Conservation (phyloP, 108 stramenopile genomes). For the Nitzschia inconspicua region DNA sequence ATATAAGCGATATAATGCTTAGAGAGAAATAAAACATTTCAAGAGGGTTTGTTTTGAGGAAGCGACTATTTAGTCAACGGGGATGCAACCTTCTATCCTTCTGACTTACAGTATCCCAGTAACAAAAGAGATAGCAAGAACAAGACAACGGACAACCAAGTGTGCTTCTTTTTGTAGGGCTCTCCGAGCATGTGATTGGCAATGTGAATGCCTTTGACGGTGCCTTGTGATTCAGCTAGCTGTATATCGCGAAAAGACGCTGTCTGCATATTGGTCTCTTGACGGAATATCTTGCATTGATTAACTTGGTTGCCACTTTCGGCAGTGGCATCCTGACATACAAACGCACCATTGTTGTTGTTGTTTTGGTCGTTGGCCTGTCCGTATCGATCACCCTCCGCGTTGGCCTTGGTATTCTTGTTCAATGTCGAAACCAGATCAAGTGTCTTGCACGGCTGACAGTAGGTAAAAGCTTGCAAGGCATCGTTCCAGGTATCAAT, state of each 20-base stretch:
- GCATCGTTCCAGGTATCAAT: slow-evolving; percentile 37
- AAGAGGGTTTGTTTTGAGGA: neutral
- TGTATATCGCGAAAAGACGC: slow-evolving; percentile 41
- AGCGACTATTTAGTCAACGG: too few relatives aligned
- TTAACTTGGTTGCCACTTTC: slow-evolving; percentile 40
- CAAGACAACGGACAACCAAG: neutral
- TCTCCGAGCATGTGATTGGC: neutral
- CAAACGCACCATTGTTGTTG: slow-evolving; percentile 11
- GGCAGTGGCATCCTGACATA: slow-evolving; percentile 20
- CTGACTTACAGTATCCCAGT: neutral
- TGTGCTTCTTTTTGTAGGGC: neutral
- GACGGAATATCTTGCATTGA: slow-evolving; percentile 48
- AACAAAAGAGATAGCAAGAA: neutral
- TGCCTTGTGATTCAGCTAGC: slow-evolving; percentile 16
- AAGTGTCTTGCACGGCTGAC: slow-evolving; percentile 50
- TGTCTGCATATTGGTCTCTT: slow-evolving; percentile 41
- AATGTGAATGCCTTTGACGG: slow-evolving; percentile 2
- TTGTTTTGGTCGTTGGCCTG: slow-evolving; percentile 9
- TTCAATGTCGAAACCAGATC: slow-evolving; percentile 20
- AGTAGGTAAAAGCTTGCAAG: slow-evolving; percentile 46
- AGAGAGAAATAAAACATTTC: neutral
- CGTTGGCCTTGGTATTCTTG: slow-evolving; percentile 4
- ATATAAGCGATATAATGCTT: neutral
- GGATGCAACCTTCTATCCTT: too few relatives aligned
- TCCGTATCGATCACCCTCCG: slow-evolving; percentile 14